A percentile compares a stretch with the other conserved stretches of the same genome.
These are phyloP conservation scores for Lepidium didymum DNA, from an alignment of 345 rosid genomes.

Conservation along the genomic window DNA sequence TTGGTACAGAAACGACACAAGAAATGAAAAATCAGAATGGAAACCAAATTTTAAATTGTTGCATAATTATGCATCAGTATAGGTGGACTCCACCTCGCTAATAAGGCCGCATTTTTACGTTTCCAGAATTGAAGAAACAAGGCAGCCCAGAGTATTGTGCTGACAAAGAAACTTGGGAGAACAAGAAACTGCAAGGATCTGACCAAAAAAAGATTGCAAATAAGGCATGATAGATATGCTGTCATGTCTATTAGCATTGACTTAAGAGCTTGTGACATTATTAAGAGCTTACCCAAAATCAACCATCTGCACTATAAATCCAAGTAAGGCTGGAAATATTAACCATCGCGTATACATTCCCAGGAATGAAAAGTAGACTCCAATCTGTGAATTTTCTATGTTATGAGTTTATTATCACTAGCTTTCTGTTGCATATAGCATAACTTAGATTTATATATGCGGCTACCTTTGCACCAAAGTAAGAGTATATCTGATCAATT, in stretches of 20 bases:
- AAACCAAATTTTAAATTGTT: background rate
- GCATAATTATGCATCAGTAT: background rate
- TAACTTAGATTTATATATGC: background rate
- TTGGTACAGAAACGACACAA: background rate
- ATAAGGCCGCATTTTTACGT: slow-evolving; percentile 74
- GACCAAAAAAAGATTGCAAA: slow-evolving; percentile 20
- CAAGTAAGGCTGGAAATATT: slow-evolving; percentile 71
- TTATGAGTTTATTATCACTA: slow-evolving; percentile 11
- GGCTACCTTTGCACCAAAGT: slow-evolving; percentile 77
- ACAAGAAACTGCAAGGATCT: slow-evolving; percentile 69
- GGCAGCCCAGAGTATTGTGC: slow-evolving; percentile 72
- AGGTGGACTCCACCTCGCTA: slow-evolving; percentile 49
- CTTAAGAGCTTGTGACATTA: background rate
- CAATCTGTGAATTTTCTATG: slow-evolving; percentile 44
- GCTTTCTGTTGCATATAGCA: background rate
- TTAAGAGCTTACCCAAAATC: slow-evolving; percentile 55
- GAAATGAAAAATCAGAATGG: background rate
- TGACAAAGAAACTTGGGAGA: slow-evolving; percentile 66
- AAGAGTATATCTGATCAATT: slow-evolving; percentile 76
- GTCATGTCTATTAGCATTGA: background rate
- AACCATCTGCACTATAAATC: slow-evolving; percentile 53
- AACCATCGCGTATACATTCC: slow-evolving; percentile 87
- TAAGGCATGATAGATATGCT: background rate
- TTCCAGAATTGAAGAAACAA: slow-evolving; percentile 96
- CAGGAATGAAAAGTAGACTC: slow-evolving; percentile 79